A percentile compares a stretch with the other conserved stretches of the same genome.
These are phyloP conservation scores for Lentinus brumalis DNA, from an alignment of 768 basidiomycete species.

Conservation along the genomic window DNA sequence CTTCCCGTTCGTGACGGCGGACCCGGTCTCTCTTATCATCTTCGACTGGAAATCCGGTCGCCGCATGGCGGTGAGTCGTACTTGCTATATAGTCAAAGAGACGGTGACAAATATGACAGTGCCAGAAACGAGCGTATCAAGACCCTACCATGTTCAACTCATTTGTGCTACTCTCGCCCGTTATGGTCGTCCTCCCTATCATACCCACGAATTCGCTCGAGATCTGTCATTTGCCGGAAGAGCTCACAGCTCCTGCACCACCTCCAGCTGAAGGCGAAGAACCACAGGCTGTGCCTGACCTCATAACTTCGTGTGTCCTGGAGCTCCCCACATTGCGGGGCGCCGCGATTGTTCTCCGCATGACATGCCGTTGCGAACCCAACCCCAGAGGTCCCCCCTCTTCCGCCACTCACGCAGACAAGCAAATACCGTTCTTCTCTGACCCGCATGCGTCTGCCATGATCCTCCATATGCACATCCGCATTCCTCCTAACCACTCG, in stretches of 20 bases:
- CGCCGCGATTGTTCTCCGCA: conserved; percentile 19
- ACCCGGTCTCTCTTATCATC: conserved; percentile 14
- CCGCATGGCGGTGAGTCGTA: conserved; percentile 22
- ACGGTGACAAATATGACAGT: conserved; percentile 8
- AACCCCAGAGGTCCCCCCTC: conserved; percentile 17
- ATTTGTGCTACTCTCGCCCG: conserved; percentile 29
- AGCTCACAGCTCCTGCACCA: neutral
- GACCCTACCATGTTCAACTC: conserved; percentile 24
- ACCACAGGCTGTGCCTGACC: neutral
- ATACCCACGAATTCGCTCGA: conserved; percentile 23
- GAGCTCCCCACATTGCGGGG: conserved; percentile 20
- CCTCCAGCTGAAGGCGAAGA: neutral
- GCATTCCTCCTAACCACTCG: conserved; percentile 1
- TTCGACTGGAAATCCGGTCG: conserved; percentile 34
- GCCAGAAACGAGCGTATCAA: conserved; percentile 8
- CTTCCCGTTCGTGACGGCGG: conserved; percentile 15
- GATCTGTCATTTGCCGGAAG: conserved; percentile 18
- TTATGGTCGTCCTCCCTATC: conserved; percentile 30
- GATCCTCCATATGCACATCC: conserved; percentile 21
- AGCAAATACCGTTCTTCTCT: conserved; percentile 22
- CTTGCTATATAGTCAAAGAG: neutral
- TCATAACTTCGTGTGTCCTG: conserved; percentile 21
- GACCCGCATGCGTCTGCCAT: conserved; percentile 27
- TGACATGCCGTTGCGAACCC: conserved; percentile 33
- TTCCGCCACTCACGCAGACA: conserved; percentile 4